Evolutionary conservation across 2,329 filamentous ascomycete species (phyloP).

Genomic region (Aureobasidium vineae): DNA sequence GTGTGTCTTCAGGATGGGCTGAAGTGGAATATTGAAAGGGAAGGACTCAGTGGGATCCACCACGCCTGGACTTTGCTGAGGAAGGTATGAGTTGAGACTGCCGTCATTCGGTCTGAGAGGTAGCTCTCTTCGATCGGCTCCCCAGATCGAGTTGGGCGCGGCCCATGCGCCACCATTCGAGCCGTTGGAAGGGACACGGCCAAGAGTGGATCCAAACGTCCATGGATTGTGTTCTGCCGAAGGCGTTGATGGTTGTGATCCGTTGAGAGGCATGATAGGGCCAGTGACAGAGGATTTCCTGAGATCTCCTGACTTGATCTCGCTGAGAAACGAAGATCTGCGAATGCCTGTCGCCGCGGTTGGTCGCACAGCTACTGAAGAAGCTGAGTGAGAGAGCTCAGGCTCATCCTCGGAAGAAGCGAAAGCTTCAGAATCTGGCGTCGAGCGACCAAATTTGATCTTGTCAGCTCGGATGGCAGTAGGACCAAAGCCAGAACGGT

Average conservation of each 20-base stretch:
- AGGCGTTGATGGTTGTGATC: conserved; percentile 78
- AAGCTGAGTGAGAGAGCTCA: conserved; percentile 56
- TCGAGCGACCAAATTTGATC: conserved; percentile 23
- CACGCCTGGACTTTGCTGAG: conserved; percentile 2
- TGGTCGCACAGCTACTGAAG: conserved; percentile 46
- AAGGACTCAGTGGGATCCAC: conserved; percentile 49
- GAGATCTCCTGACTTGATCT: conserved; percentile 63
- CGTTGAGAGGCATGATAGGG: conserved; percentile 50
- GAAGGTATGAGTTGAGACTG: neutral
- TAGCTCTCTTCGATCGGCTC: conserved; percentile 7
- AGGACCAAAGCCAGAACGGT: conserved; percentile 13
- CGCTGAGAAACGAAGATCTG: conserved; percentile 82
- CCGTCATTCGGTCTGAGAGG: neutral
- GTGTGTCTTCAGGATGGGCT: conserved; percentile 88
- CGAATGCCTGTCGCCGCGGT: conserved; percentile 59
- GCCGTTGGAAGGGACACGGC: conserved; percentile 46
- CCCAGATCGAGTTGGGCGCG: conserved; percentile 16
- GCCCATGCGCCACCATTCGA: conserved; percentile 11
- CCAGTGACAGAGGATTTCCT: conserved; percentile 71
- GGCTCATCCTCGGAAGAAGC: conserved; percentile 92
- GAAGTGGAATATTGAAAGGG: conserved; percentile 81
- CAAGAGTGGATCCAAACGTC: conserved; percentile 30
- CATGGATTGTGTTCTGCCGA: conserved; percentile 55
- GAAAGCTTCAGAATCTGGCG: conserved; percentile 54
- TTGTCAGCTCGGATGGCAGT: neutral